A percentile compares a stretch with the other conserved stretches of the same genome.
Evolutionary conservation across 345 rosid species (phyloP).

Genomic region (Streptanthus diversifolius): DNA sequence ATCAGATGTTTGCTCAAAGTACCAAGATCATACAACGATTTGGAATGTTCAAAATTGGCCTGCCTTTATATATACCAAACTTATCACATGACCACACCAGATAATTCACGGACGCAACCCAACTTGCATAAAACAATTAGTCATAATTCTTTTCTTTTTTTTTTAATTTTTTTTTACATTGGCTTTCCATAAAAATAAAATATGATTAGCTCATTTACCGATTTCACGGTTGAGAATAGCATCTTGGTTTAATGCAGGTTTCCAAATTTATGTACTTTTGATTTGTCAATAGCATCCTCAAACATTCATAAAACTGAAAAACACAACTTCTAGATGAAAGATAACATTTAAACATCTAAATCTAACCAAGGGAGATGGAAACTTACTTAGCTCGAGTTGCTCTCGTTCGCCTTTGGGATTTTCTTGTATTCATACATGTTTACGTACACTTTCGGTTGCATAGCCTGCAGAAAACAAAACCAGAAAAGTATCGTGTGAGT

Average conservation of each 20-base stretch:
- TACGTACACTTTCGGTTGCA: background rate
- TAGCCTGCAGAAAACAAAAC: background rate
- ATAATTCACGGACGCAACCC: background rate
- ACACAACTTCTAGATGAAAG: background rate
- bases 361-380: background rate
- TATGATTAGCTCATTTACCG: background rate
- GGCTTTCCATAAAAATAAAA: too few relatives aligned
- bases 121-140: background rate
- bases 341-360: background rate
- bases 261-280: background rate
- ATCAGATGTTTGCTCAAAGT: background rate
- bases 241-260: background rate
- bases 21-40: background rate
- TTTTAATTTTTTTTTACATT: background rate
- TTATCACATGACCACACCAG: conserved; percentile 4
- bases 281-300: background rate
- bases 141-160: background rate
- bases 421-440: background rate
- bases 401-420: background rate
- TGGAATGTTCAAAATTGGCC: background rate
- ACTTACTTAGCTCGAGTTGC: background rate
- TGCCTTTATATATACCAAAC: background rate
- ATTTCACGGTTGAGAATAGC: background rate
- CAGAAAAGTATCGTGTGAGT: background rate
- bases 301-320: background rate